Evolutionary conservation across 169 alveolate genomes (phyloP).

Genomic region (Perkinsus marinus): DNA sequence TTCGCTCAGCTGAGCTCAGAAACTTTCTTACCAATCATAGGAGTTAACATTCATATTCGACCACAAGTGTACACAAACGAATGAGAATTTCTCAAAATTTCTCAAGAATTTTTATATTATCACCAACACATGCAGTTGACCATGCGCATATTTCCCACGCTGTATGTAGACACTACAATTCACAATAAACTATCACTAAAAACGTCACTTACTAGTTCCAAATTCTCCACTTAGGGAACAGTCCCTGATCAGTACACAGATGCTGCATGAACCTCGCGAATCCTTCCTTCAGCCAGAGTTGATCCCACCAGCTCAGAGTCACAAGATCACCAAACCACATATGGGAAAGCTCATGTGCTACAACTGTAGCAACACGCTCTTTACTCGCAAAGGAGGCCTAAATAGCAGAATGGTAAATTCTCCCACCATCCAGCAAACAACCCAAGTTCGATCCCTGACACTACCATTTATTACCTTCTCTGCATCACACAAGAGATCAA

Average conservation of each 20-base stretch:
- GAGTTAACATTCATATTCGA: too few species aligned
- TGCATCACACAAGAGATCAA: conserved; percentile 15
- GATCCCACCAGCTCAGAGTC: conserved; percentile 82
- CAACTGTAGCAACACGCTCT: conserved; percentile 23
- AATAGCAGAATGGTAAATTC: background rate
- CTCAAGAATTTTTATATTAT: too few species aligned
- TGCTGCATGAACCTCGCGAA: conserved; percentile 66
- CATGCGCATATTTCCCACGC: too few species aligned
- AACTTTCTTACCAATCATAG: too few species aligned
- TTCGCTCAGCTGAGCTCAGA: too few species aligned
- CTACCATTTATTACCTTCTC: background rate
- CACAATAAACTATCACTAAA: too few species aligned
- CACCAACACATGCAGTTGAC: too few species aligned
- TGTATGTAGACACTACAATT: too few species aligned
- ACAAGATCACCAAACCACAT: conserved; percentile 75
- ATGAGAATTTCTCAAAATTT: too few species aligned
- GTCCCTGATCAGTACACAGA: conserved; percentile 3
- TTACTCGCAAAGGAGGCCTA: conserved; percentile 2
- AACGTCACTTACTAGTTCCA: conserved; percentile 2
- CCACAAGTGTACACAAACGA: too few species aligned
- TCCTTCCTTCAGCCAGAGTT: conserved; percentile 76
- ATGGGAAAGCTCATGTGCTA: conserved; percentile 71
- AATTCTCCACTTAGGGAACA: conserved; percentile 10
- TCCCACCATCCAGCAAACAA: background rate
- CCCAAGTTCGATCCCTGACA: background rate